phyloP scores from a whole-genome alignment of 192 early-diverging fungal species.

The Umbelopsis isabellina region DNA sequence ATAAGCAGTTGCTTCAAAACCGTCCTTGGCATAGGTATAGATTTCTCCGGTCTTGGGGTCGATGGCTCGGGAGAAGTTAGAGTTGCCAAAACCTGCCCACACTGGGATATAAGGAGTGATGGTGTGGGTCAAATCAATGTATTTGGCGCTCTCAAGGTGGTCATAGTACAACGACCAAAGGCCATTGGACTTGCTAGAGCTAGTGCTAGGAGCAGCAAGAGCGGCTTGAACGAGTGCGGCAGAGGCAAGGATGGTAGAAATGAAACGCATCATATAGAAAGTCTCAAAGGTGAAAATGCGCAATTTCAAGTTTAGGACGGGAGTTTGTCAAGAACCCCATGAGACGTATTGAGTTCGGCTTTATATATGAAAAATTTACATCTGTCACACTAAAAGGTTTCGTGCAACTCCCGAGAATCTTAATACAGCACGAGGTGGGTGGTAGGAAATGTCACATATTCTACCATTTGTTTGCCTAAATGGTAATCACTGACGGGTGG shows the following conservation, averaged over 20 bases:
- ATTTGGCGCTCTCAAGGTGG: constrained; percentile 33
- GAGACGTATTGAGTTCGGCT: too few relatives aligned
- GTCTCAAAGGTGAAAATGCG: background rate
- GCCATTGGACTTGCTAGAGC: background rate
- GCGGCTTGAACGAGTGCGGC: constrained; percentile 13
- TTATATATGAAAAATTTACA: background rate
- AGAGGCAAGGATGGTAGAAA: constrained; percentile 19
- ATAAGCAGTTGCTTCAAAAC: constrained; percentile 52
- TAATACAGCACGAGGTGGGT: constrained; percentile 11
- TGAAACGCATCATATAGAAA: background rate
- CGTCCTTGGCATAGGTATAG: constrained; percentile 45
- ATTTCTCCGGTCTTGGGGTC: constrained; percentile 44
- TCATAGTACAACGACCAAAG: constrained; percentile 24
- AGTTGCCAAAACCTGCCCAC: constrained; percentile 58
- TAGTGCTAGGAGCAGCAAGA: constrained; percentile 3
- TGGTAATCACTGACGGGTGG: too few relatives aligned
- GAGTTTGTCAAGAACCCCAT: background rate
- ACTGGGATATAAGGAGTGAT: constrained; percentile 52
- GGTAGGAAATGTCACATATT: too few relatives aligned
- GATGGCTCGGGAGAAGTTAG: constrained; percentile 43
- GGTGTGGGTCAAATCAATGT: constrained; percentile 55
- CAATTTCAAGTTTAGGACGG: background rate
- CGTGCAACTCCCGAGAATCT: constrained; percentile 10
- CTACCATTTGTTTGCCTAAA: too few relatives aligned
- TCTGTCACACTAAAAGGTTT: constrained; percentile 1